These are phyloP conservation scores for Carnegiea gigantea DNA, from an alignment of 179 eudicot genomes.

Conservation along the genomic window DNA sequence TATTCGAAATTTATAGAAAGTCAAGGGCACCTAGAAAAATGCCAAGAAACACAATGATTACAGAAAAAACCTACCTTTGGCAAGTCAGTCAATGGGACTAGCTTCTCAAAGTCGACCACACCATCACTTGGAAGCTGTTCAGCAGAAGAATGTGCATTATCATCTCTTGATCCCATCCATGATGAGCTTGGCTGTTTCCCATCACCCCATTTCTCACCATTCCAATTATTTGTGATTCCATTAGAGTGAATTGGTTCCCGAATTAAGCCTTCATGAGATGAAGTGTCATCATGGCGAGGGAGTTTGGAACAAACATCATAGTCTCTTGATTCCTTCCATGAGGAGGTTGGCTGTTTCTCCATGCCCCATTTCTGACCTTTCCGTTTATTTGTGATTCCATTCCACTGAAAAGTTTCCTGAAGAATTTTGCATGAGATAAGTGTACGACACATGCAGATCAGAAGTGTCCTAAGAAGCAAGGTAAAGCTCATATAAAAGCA, in stretches of 20 bases:
- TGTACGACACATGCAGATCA: neutral
- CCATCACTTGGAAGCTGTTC: slow-evolving; percentile 24
- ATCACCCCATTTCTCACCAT: slow-evolving; percentile 67
- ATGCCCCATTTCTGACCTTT: slow-evolving; percentile 72
- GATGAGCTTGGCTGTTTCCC: slow-evolving; percentile 38
- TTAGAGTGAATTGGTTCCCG: slow-evolving; percentile 61
- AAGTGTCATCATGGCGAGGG: neutral
- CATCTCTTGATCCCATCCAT: slow-evolving; percentile 37
- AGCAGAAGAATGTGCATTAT: slow-evolving; percentile 24
- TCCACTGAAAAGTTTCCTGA: slow-evolving; percentile 68
- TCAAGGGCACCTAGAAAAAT: neutral
- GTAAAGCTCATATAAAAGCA: neutral
- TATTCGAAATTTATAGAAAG: neutral
- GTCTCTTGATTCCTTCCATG: slow-evolving; percentile 39
- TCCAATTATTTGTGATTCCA: slow-evolving; percentile 64
- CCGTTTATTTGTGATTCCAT: slow-evolving; percentile 69
- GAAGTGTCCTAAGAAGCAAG: neutral
- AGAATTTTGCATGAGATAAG: slow-evolving; percentile 4
- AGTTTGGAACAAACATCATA: neutral
- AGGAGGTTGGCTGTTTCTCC: slow-evolving; percentile 39
- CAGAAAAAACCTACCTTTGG: slow-evolving; percentile 61
- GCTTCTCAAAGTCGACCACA: slow-evolving; percentile 55
- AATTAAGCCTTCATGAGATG: slow-evolving; percentile 13
- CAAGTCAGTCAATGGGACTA: slow-evolving; percentile 46
- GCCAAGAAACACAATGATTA: neutral